phyloP scores from a whole-genome alignment of 768 basidiomycete species.

The Mrakia blollopis region DNA sequence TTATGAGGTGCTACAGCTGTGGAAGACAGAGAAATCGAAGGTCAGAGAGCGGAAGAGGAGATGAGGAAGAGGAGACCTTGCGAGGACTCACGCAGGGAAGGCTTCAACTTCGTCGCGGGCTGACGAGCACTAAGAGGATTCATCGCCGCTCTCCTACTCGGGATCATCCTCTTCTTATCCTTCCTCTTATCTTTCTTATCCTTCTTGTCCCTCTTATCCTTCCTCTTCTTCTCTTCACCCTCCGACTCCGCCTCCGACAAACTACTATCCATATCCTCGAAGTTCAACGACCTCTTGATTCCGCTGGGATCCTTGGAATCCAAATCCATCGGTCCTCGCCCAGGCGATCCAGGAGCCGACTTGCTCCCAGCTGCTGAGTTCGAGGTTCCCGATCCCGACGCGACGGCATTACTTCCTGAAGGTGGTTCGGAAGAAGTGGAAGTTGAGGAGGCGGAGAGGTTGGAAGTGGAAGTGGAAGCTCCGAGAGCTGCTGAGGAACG shows the following conservation, averaged over 20 bases:
- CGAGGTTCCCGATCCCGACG: slow-evolving; percentile 2
- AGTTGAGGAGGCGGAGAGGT: background rate
- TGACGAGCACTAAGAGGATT: background rate
- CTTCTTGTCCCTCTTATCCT: slow-evolving; percentile 15
- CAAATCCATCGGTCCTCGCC: background rate
- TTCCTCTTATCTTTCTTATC: background rate
- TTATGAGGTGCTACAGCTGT: background rate
- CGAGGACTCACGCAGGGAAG: slow-evolving; percentile 1
- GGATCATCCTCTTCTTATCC: slow-evolving; percentile 8
- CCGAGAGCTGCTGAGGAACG: background rate
- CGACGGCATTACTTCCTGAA: background rate
- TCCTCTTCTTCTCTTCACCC: background rate
- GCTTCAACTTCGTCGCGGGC: background rate
- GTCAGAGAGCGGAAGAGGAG: background rate
- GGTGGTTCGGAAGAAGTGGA: background rate
- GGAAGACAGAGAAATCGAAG: too few species aligned
- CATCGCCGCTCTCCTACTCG: background rate
- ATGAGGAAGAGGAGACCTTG: background rate
- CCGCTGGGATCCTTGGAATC: background rate
- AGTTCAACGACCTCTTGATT: slow-evolving; percentile 11
- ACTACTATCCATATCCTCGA: slow-evolving; percentile 22
- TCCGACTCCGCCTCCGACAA: slow-evolving; percentile 20
- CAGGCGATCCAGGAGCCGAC: slow-evolving; percentile 5
- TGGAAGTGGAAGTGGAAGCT: background rate
- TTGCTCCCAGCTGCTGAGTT: background rate